phyloP scores from a whole-genome alignment of 495 filamentous ascomycete species.

The Aspergillus avenaceus region DNA sequence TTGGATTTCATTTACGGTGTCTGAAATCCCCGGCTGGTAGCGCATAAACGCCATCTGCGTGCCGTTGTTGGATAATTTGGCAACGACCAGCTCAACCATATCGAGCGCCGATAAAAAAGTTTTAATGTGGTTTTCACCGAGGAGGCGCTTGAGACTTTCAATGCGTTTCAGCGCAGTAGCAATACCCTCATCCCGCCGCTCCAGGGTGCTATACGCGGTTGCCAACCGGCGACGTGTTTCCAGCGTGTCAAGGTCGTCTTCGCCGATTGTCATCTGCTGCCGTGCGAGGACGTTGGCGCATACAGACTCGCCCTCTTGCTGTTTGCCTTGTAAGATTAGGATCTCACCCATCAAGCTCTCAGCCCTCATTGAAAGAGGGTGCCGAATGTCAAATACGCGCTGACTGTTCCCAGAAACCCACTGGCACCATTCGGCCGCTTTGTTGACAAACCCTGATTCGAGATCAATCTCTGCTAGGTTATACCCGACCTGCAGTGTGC shows the following conservation, averaged over 20 bases:
- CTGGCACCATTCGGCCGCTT: constrained; percentile 28
- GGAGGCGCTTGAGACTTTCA: constrained; percentile 18
- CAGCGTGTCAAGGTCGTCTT: constrained; percentile 32
- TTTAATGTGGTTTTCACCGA: constrained; percentile 31
- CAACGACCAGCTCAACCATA: constrained; percentile 22
- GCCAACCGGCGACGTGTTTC: constrained; percentile 31
- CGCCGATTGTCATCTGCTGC: constrained; percentile 37
- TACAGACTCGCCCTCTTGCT: constrained; percentile 31
- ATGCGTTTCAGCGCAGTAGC: constrained; percentile 22
- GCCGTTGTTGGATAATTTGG: constrained; percentile 13
- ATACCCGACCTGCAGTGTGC: constrained; percentile 29
- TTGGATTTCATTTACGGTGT: constrained; percentile 4
- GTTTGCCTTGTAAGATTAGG: constrained; percentile 22
- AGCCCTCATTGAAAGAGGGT: constrained; percentile 30
- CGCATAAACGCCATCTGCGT: constrained; percentile 3
- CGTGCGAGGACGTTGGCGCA: constrained; percentile 34
- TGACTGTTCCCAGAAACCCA: constrained; percentile 32
- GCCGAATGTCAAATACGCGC: constrained; percentile 28
- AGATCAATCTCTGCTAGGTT: constrained; percentile 31
- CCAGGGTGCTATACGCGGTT: constrained; percentile 19
- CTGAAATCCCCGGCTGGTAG: constrained; percentile 15
- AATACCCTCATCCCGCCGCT: constrained; percentile 23
- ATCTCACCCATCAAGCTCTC: constrained; percentile 33
- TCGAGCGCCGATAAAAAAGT: constrained; percentile 21
- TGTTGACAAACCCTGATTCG: constrained; percentile 21